Conservation (phyloP, 1,284 basidiomycete species). For the Tylopilus sp. region DNA sequence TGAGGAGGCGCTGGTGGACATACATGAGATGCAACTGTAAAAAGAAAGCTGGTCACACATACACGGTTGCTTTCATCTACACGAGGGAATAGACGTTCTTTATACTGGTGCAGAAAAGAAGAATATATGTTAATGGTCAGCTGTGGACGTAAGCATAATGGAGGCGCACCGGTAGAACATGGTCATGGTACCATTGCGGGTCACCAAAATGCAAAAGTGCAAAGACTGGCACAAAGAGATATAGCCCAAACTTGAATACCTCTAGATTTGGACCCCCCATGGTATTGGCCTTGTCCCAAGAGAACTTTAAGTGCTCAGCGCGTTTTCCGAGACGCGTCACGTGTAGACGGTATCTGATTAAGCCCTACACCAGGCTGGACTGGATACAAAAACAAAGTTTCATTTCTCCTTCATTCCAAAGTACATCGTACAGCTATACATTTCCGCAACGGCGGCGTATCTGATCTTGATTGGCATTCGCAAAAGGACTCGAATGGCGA, state of each 20-base stretch:
- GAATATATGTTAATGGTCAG: background rate
- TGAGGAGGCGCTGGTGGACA: slow-evolving; percentile 52
- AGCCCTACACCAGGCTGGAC: too few species aligned
- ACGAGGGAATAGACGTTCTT: slow-evolving; percentile 64
- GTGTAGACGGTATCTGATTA: too few species aligned
- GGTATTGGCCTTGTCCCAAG: slow-evolving; percentile 34
- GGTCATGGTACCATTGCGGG: slow-evolving; percentile 78
- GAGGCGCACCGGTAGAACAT: slow-evolving; percentile 72
- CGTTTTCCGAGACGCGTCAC: too few species aligned
- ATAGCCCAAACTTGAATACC: slow-evolving; percentile 83
- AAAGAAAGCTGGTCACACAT: slow-evolving; percentile 15
- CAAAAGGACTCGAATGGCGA: too few species aligned
- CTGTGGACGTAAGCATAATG: background rate
- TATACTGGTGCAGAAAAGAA: slow-evolving; percentile 48
- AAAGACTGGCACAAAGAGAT: slow-evolving; percentile 83
- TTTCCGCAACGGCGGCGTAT: background rate
- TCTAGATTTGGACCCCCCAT: slow-evolving; percentile 79
- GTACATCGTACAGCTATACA: slow-evolving; percentile 5
- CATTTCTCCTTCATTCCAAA: background rate
- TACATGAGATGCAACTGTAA: slow-evolving; percentile 6
- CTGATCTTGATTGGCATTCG: background rate
- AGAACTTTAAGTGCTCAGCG: too few species aligned
- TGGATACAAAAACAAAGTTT: background rate
- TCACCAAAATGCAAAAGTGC: slow-evolving; percentile 87
- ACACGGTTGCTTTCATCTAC: slow-evolving; percentile 54